These are phyloP conservation scores for Fusarium brachygibbosum DNA, from an alignment of 2,329 filamentous ascomycete genomes.

Conservation along the genomic window DNA sequence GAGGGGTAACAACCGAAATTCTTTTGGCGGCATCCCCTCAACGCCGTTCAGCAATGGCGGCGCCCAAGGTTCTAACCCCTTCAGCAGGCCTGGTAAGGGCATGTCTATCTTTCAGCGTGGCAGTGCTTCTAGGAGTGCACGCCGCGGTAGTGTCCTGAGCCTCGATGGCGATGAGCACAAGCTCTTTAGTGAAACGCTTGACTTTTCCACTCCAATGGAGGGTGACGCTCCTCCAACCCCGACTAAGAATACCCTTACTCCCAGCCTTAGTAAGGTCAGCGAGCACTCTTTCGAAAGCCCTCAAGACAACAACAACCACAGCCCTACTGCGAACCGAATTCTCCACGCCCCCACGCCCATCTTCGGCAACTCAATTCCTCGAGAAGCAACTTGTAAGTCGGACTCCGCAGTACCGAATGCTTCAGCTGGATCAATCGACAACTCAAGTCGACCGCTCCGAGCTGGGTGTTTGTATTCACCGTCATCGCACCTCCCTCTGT, in stretches of 20 bases:
- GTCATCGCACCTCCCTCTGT: constrained; percentile 53
- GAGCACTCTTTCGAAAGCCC: constrained; percentile 59
- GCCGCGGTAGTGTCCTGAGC: constrained; percentile 80
- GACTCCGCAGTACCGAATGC: constrained; percentile 36
- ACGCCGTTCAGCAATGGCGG: constrained; percentile 81
- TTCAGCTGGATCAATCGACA: constrained; percentile 28
- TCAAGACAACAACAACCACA: constrained; percentile 36
- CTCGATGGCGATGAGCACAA: constrained; percentile 82
- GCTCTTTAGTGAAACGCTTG: constrained; percentile 53
- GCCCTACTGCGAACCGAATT: constrained; percentile 62
- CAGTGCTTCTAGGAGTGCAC: constrained; percentile 58
- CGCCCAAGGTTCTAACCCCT: constrained; percentile 60
- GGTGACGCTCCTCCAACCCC: constrained; percentile 91
- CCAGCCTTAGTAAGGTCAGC: constrained; percentile 57
- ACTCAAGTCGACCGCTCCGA: constrained; percentile 46
- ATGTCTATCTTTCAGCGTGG: constrained; percentile 76
- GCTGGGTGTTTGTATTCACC: constrained; percentile 53
- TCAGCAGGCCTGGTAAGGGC: constrained; percentile 70
- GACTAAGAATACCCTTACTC: constrained; percentile 76
- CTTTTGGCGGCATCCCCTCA: constrained; percentile 79
- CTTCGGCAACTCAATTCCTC: constrained; percentile 54
- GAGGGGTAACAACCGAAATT: constrained; percentile 73
- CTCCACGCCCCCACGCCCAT: constrained; percentile 59
- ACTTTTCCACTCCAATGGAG: constrained; percentile 49
- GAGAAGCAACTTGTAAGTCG: constrained; percentile 63